These are phyloP conservation scores for Macrolepiota fuliginosa DNA, from an alignment of 768 basidiomycete genomes.

Conservation along the genomic window DNA sequence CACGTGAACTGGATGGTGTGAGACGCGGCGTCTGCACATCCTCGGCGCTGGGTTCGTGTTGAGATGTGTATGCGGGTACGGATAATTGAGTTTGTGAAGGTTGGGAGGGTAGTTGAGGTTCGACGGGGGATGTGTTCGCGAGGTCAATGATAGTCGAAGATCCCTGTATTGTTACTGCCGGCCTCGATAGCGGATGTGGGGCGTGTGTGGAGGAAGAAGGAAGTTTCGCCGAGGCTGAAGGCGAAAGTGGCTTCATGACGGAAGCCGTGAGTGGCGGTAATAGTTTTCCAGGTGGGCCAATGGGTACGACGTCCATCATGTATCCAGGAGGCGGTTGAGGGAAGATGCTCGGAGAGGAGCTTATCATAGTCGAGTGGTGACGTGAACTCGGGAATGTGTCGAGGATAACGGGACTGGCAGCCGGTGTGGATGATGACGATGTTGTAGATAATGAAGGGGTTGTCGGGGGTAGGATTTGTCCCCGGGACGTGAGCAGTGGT, in stretches of 20 bases:
- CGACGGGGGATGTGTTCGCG: neutral
- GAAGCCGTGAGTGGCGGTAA: constrained; percentile 3
- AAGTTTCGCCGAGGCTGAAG: neutral
- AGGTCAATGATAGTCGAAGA: neutral
- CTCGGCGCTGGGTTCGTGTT: neutral
- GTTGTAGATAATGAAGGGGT: neutral
- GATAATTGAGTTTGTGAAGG: neutral
- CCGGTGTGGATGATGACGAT: neutral
- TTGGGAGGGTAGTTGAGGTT: neutral
- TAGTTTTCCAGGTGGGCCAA: constrained; percentile 3
- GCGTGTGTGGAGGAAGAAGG: neutral
- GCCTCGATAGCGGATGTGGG: neutral
- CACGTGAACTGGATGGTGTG: neutral
- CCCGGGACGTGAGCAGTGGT: neutral
- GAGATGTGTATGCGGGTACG: neutral
- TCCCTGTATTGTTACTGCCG: no score
- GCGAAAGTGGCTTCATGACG: neutral
- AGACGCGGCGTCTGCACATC: neutral
- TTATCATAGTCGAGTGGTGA: neutral
- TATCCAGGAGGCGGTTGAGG: neutral
- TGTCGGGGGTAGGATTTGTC: neutral
- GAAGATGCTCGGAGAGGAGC: neutral
- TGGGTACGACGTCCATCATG: constrained; percentile 1
- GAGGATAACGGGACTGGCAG: neutral
- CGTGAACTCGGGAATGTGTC: neutral